phyloP scores from a whole-genome alignment of 225 moss, liverwort and hornwort species.

The Antitrichia curtipendula region DNA sequence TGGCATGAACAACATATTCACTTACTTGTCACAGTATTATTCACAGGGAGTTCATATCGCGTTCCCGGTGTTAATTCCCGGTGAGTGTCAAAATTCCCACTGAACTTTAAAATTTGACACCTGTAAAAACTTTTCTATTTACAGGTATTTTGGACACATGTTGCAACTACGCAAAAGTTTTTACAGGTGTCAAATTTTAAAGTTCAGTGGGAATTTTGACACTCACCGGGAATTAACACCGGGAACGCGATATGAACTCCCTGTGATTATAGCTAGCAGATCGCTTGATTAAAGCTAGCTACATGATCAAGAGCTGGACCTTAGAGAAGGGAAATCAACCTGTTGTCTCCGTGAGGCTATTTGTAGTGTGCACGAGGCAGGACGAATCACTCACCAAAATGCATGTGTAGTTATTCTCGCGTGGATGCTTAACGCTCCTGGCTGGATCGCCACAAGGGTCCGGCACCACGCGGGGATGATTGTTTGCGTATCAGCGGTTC shows the following conservation, averaged over 20 bases:
- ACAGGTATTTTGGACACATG: too few species aligned
- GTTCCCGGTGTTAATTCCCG: too few species aligned
- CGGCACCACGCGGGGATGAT: rapidly evolving
- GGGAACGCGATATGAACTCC: too few species aligned
- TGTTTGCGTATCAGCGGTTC: rapidly evolving
- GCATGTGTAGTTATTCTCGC: neutral
- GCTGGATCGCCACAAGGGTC: neutral
- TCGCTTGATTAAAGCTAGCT: neutral
- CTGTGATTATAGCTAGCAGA: neutral
- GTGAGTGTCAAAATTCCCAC: too few species aligned
- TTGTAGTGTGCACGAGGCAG: neutral
- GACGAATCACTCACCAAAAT: neutral
- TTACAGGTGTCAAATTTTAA: too few species aligned
- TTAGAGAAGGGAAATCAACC: neutral
- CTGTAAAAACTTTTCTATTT: too few species aligned
- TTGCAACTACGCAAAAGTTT: too few species aligned
- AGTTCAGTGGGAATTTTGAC: too few species aligned
- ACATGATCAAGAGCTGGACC: neutral
- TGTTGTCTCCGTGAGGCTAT: neutral
- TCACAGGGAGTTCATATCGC: too few species aligned
- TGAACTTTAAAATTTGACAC: too few species aligned
- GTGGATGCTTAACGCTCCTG: too few species aligned
- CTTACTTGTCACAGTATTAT: neutral
- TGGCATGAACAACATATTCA: neutral
- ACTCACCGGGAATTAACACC: too few species aligned